phyloP scores from a whole-genome alignment of 768 basidiomycete species.

The Tephrocybe sp. region DNA sequence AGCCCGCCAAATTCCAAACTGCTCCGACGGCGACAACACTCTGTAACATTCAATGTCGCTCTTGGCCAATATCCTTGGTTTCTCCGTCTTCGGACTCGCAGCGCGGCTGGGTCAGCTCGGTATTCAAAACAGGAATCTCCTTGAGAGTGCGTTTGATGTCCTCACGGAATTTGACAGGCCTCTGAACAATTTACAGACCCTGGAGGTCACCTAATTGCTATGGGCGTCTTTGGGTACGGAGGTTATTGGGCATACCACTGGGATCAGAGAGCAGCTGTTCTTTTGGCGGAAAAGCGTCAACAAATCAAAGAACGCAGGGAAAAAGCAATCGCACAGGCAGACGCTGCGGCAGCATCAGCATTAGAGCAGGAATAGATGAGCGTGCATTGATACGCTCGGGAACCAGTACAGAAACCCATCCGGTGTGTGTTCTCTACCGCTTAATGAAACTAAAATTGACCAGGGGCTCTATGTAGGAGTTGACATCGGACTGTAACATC shows the following conservation, averaged over 20 bases:
- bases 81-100: slow-evolving; percentile 79
- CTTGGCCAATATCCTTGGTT: slow-evolving; percentile 69
- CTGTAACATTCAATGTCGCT: slow-evolving; percentile 47
- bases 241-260: slow-evolving; percentile 76
- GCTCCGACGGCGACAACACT: slow-evolving; percentile 15
- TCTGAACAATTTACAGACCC: slow-evolving; percentile 47
- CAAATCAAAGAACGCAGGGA: slow-evolving; percentile 55
- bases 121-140: slow-evolving; percentile 76
- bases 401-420: slow-evolving; percentile 16
- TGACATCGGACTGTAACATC: slow-evolving; percentile 2
- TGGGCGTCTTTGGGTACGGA: slow-evolving; percentile 64
- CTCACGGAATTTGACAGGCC: background rate
- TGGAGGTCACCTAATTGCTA: slow-evolving; percentile 65
- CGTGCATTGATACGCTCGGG: background rate
- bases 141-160: slow-evolving; percentile 63
- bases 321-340: slow-evolving; percentile 30
- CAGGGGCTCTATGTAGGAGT: slow-evolving; percentile 3
- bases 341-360: slow-evolving; percentile 24
- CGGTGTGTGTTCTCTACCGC: slow-evolving; percentile 4
- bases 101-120: slow-evolving; percentile 84
- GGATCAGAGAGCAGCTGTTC: slow-evolving; percentile 58
- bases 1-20: slow-evolving; percentile 10
- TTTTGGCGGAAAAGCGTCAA: slow-evolving; percentile 61
- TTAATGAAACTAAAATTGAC: background rate
- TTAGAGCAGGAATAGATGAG: slow-evolving; percentile 12